Evolutionary conservation across 2,329 filamentous ascomycete species (phyloP).

Genomic region (Chaetomiaceae sp.): DNA sequence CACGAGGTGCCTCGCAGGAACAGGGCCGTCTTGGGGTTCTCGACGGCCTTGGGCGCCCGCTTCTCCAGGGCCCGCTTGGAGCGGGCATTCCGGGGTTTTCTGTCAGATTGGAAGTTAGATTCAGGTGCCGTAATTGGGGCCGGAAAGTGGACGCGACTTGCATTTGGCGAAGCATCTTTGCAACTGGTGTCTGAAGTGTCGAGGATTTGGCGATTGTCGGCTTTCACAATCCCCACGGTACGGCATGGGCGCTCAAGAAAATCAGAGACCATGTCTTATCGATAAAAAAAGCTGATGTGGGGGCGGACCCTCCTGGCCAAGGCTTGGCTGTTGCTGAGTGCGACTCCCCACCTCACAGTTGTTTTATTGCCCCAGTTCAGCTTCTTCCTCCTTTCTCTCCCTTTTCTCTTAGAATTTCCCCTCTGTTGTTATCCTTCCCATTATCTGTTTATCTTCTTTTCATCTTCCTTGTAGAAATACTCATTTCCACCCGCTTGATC

Average conservation of each 20-base stretch:
- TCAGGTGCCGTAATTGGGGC: not conserved
- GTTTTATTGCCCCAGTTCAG: no score
- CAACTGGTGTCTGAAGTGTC: not conserved
- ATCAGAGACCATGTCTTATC: constrained; percentile 19
- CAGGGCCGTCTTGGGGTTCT: constrained; percentile 86
- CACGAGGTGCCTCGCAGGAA: constrained; percentile 85
- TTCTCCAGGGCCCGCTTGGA: constrained; percentile 94
- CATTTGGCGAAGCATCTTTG: constrained; percentile 48
- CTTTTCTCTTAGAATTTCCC: no score
- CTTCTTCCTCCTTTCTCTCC: no score
- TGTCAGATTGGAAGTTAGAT: constrained; percentile 26
- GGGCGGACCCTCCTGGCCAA: not conserved
- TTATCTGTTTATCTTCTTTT: no score
- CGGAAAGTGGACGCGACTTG: constrained; percentile 26
- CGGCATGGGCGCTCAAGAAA: constrained; percentile 14
- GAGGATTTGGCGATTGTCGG: not conserved
- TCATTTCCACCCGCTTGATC: no score
- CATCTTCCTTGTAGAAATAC: no score
- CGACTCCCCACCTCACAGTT: no score
- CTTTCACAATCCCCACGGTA: not conserved
- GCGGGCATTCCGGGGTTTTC: constrained; percentile 68
- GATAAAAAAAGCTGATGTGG: constrained; percentile 21
- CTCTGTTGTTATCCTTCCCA: no score
- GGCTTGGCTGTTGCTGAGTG: no score
- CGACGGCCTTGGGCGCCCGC: constrained; percentile 79